Base-by-base conservation (phyloP, 306 rosid genomes). In the Betula pendula region DNA sequence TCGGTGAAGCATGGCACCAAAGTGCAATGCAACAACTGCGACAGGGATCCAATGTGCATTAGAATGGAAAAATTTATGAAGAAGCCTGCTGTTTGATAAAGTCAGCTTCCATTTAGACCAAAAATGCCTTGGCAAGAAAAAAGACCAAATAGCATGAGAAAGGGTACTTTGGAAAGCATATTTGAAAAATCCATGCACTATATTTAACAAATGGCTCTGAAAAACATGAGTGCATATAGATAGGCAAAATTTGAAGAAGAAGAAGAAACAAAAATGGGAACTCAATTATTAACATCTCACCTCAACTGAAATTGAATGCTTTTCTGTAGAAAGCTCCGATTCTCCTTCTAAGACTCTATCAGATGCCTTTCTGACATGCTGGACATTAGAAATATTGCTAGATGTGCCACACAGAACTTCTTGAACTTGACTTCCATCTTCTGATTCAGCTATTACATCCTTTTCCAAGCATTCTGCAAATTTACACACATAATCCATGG, bases 271-370 rank as follows among this genome's bases (percentile, higher is more conserved):
- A 40, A 74, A 81, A 19, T n/a, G 47, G 58, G 47, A 65, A 69
- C 58, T 48, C 29, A 63, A 53, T 19, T 29, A 33, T 20, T 31
- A 8, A 22, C 68, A 77, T 79, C 88, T 80, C 83, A 86, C 98
- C 91, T 89, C 79, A 60, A 90, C 80, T 72, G 94, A 84, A 81
- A 89, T 65, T 16, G 97, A 86, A 84, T 90, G 82, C 66, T 85
- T 92, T 78, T 71, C 80, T 16, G 77, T 27, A 44, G 87, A 79
- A 81, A 76, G 78, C 63, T 80, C 77, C 29, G 90, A 78, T 79
- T 85, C 85, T 85, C 79, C 93, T 77, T 74, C 84, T 12, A 74
- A 58, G 77, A 77, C 80, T 68, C 72, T 71, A 60, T 79, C 84
- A 73, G 74, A 77, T 79, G 83, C 76, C 78, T 80, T 73, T 60